Conservation (phyloP, 2,329 filamentous ascomycete species). For the Alternaria brassicae region DNA sequence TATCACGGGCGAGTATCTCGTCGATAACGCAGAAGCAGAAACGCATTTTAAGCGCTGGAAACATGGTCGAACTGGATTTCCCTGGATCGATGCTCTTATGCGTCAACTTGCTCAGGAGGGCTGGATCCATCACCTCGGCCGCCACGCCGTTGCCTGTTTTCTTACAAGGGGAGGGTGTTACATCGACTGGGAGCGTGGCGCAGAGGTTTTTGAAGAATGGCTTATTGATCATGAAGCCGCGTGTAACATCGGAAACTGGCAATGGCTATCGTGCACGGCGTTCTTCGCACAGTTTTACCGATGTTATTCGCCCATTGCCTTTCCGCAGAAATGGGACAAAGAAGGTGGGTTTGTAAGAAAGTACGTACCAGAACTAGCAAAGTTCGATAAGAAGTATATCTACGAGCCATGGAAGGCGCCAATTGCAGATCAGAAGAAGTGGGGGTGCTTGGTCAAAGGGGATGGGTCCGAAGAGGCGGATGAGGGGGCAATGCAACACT, state of each 20-base stretch:
- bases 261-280: constrained; percentile 77
- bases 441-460: constrained; percentile 67
- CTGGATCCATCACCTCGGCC: constrained; percentile 81
- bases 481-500: constrained; percentile 58
- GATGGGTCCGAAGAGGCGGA: constrained; percentile 36
- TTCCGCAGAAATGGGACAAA: constrained; percentile 78
- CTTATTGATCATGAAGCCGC: constrained; percentile 77
- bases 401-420: constrained; percentile 82
- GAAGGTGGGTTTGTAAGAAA: constrained; percentile 68
- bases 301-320: constrained; percentile 73
- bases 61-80: constrained; percentile 73
- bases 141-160: constrained; percentile 81
- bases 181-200: constrained; percentile 78
- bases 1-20: constrained; percentile 66
- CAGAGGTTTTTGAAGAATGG: constrained; percentile 78
- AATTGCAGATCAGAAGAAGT: constrained; percentile 71
- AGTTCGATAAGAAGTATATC: constrained; percentile 72
- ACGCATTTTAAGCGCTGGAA: constrained; percentile 73
- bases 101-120: constrained; percentile 73
- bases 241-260: constrained; percentile 79
- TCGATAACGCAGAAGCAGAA: constrained; percentile 70
- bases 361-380: constrained; percentile 71
- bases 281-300: constrained; percentile 77
- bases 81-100: constrained; percentile 84
- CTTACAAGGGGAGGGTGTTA: constrained; percentile 82